These are phyloP conservation scores for Glycine soja DNA, from an alignment of 306 rosid genomes.

Conservation along the genomic window DNA sequence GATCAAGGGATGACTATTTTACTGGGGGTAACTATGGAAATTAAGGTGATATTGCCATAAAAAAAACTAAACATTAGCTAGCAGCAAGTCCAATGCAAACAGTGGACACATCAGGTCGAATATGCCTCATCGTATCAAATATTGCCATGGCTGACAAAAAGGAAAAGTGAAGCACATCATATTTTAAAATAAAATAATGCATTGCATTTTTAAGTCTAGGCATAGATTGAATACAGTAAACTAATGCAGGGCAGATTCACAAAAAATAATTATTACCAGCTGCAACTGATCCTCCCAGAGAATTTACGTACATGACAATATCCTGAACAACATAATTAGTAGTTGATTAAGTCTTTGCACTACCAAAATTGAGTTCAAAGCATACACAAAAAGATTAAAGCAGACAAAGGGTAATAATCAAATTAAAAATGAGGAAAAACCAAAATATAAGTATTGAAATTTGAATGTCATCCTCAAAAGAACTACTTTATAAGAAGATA, in stretches of 20 bases:
- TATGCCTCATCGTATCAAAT: slow-evolving; percentile 20
- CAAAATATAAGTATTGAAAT: slow-evolving; percentile 12
- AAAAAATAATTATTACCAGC: slow-evolving; percentile 62
- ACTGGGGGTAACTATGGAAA: no score
- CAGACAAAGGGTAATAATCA: not conserved
- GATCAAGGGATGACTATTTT: no score
- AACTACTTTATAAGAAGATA: slow-evolving; percentile 12
- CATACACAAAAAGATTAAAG: not conserved
- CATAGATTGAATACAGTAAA: not conserved
- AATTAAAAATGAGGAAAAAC: slow-evolving; percentile 3
- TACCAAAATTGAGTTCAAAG: not conserved
- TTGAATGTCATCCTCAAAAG: not conserved
- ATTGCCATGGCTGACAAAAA: slow-evolving; percentile 1
- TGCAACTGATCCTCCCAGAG: slow-evolving; percentile 96
- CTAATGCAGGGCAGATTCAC: not conserved
- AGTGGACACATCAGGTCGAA: slow-evolving; percentile 15
- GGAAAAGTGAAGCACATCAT: slow-evolving; percentile 13
- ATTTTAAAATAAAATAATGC: not conserved
- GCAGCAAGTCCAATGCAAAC: slow-evolving; percentile 4
- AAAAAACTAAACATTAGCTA: slow-evolving; percentile 4
- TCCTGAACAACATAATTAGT: slow-evolving; percentile 59
- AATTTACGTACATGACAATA: slow-evolving; percentile 87
- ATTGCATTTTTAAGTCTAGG: not conserved
- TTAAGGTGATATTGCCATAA: not conserved
- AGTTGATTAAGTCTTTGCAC: slow-evolving; percentile 12